A percentile compares a stretch with the other conserved stretches of the same genome.
phyloP scores from a whole-genome alignment of 2,329 filamentous ascomycete genomes.

The Colletotrichum limetticola region DNA sequence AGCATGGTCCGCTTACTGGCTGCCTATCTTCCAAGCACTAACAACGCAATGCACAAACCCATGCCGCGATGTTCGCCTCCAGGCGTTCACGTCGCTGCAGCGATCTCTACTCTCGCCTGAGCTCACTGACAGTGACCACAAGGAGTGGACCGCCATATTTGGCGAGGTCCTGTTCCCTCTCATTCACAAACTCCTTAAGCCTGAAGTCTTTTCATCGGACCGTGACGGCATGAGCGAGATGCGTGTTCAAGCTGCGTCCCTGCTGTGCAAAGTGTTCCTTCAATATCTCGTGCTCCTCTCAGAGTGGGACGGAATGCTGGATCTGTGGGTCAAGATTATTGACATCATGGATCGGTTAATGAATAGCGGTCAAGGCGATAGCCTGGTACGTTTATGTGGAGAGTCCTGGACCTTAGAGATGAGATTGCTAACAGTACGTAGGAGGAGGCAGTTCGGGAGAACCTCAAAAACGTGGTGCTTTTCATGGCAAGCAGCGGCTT shows the following conservation, averaged over 20 bases:
- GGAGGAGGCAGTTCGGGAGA: conserved; percentile 96
- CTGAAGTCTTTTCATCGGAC: conserved; percentile 93
- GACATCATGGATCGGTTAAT: conserved; percentile 96
- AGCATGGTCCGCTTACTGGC: conserved; percentile 99
- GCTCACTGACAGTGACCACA: conserved; percentile 83
- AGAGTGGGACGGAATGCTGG: conserved; percentile 88
- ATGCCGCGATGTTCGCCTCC: conserved; percentile 89
- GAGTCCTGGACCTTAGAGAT: conserved; percentile 1
- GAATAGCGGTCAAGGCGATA: conserved; percentile 94
- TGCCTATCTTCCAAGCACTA: conserved; percentile 89
- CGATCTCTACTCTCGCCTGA: conserved; percentile 86
- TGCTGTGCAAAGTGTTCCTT: conserved; percentile 95
- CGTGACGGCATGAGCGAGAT: conserved; percentile 96
- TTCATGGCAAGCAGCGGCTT: conserved; percentile 94
- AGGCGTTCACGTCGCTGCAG: conserved; percentile 88
- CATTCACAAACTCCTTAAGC: conserved; percentile 87
- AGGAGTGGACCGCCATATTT: conserved; percentile 96
- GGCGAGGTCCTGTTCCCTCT: conserved; percentile 93
- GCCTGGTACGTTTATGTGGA: conserved; percentile 69
- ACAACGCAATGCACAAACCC: conserved; percentile 94
- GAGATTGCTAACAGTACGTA: conserved; percentile 48
- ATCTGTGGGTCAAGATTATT: conserved; percentile 91
- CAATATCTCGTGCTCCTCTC: conserved; percentile 89
- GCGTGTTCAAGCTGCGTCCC: conserved; percentile 86
- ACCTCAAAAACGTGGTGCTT: conserved; percentile 93